Evolutionary conservation across 306 rosid species (phyloP).

Genomic region (Quillaja saponaria): DNA sequence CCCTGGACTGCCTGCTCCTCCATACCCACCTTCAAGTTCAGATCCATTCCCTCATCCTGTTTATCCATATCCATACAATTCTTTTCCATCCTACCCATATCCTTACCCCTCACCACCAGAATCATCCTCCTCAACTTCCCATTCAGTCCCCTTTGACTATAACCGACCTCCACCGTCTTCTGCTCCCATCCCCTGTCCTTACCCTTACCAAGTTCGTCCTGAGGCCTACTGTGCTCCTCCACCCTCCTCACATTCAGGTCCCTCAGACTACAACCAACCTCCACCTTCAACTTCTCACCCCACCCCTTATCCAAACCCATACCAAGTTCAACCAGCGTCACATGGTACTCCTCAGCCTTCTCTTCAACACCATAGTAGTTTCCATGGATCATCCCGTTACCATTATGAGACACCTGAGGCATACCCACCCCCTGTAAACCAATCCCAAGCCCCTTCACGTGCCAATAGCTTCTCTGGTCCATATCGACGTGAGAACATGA

Average conservation of each 20-base stretch:
- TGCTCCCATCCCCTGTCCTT: slow-evolving; percentile 31
- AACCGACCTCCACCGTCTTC: not conserved
- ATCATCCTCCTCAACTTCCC: not conserved
- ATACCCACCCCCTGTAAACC: slow-evolving; percentile 39
- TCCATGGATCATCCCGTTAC: slow-evolving; percentile 54
- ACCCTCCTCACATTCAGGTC: slow-evolving; percentile 36
- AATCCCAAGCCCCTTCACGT: slow-evolving; percentile 28
- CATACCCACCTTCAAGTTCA: slow-evolving; percentile 29
- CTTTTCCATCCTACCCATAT: slow-evolving; percentile 22
- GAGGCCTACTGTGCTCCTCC: slow-evolving; percentile 23
- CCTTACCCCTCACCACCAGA: slow-evolving; percentile 28
- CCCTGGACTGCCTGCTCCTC: slow-evolving; percentile 21
- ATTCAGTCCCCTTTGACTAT: not conserved
- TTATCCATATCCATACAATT: slow-evolving; percentile 33
- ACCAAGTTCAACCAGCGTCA: slow-evolving; percentile 33
- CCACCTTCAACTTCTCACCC: slow-evolving; percentile 32
- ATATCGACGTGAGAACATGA: slow-evolving; percentile 36
- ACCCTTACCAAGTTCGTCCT: slow-evolving; percentile 39
- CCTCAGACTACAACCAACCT: slow-evolving; percentile 27
- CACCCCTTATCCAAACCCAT: slow-evolving; percentile 42
- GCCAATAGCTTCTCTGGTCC: slow-evolving; percentile 56
- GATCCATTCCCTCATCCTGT: slow-evolving; percentile 28
- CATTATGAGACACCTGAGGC: slow-evolving; percentile 43
- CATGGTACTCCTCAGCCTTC: slow-evolving; percentile 42
- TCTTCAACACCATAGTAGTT: slow-evolving; percentile 53